Evolutionary conservation across 768 basidiomycete species (phyloP).

Genomic region (Lentinula edodes): DNA sequence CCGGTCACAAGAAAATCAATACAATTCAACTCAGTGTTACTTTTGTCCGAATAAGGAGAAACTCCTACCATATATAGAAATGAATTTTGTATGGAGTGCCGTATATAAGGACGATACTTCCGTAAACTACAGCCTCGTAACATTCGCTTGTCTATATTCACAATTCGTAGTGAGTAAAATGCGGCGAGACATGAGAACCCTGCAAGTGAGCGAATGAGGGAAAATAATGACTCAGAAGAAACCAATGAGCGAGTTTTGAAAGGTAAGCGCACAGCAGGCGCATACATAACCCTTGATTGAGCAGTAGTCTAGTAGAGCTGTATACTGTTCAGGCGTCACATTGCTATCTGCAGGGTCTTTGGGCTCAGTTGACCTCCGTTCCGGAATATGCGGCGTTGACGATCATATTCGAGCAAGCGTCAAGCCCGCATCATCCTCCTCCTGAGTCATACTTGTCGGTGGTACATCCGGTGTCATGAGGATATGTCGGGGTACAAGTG

Average conservation of each 20-base stretch:
- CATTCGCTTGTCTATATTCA: constrained; percentile 9
- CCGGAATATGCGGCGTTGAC: neutral
- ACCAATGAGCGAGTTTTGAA: neutral
- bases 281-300: no score
- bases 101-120: no score
- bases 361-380: neutral
- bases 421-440: neutral
- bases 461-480: neutral
- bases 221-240: neutral
- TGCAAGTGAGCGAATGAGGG: neutral
- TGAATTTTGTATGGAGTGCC: no score
- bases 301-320: neutral
- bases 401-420: neutral
- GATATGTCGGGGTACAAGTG: neutral
- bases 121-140: no score
- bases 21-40: no score
- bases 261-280: neutral
- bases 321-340: no score
- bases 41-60: no score
- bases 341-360: neutral
- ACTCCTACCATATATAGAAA: no score
- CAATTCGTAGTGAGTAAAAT: constrained; percentile 6
- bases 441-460: neutral
- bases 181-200: neutral
- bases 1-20: no score